These are phyloP conservation scores for Ganoderma sp. DNA, from an alignment of 1,284 basidiomycete species.

Conservation along the genomic window DNA sequence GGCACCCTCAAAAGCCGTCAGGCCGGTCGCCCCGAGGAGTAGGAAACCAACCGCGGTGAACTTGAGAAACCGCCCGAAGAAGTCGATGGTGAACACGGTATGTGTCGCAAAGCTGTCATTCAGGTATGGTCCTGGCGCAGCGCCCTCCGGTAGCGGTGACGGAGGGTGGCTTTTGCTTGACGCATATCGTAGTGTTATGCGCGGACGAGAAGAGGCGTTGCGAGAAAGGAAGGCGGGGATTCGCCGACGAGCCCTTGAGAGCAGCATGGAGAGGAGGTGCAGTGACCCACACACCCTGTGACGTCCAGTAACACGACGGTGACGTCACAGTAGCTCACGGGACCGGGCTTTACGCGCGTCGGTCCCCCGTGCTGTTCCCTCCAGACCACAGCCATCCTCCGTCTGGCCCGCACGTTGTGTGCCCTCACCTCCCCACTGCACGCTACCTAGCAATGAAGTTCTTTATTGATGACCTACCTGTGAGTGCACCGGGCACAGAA, in stretches of 20 bases:
- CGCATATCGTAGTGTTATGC: slow-evolving; percentile 23
- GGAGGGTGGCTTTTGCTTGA: slow-evolving; percentile 22
- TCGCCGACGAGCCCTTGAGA: slow-evolving; percentile 31
- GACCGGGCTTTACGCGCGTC: slow-evolving; percentile 13
- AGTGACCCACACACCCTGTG: slow-evolving; percentile 26
- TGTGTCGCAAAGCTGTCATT: slow-evolving; percentile 47
- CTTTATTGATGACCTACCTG: slow-evolving; percentile 92
- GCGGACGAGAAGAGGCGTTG: slow-evolving; percentile 14
- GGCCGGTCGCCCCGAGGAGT: slow-evolving; percentile 47
- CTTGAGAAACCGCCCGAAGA: slow-evolving; percentile 49
- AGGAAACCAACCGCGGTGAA: slow-evolving; percentile 47
- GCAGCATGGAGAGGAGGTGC: slow-evolving; percentile 29
- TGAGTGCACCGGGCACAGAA: slow-evolving; percentile 40
- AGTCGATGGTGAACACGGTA: slow-evolving; percentile 43
- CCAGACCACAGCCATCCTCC: slow-evolving; percentile 26
- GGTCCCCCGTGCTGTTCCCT: slow-evolving; percentile 21
- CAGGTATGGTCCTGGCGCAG: slow-evolving; percentile 31
- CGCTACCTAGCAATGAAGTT: slow-evolving; percentile 79
- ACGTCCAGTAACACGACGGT: slow-evolving; percentile 17
- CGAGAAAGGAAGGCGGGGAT: slow-evolving; percentile 22
- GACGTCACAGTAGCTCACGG: slow-evolving; percentile 18
- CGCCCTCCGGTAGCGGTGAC: slow-evolving; percentile 22
- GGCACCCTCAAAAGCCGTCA: slow-evolving; percentile 58
- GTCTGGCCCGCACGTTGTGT: slow-evolving; percentile 13
- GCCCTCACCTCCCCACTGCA: background rate